Base-by-base conservation (phyloP, 2,329 filamentous ascomycete genomes). In the Fusarium redolens region DNA sequence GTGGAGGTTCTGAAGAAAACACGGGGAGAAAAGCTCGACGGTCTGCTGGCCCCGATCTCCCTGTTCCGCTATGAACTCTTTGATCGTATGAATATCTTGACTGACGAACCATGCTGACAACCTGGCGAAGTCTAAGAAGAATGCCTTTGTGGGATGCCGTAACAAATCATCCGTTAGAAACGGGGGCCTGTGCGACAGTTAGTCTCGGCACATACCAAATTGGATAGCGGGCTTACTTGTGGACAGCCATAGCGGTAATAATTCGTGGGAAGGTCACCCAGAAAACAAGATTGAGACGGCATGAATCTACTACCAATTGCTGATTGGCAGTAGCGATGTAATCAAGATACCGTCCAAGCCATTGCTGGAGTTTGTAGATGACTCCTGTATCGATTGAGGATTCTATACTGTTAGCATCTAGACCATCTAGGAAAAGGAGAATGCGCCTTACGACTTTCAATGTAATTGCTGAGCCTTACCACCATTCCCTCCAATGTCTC, bases 231-330 rank as follows among this genome's bases (percentile, higher is more conserved):
- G 77, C 84, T 71, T 81, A 87, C 86, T 82, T 85, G 63, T 84
- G 81, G 38, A 60, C 71, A 37, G 68, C 65, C 43, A 82, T 71
- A 31, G 79, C 74, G 11, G 71, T 55, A 22, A 89, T 81, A 14
- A 91, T 73, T 0, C 87, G 85, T 1, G 89, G 88, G 31, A 91
- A 82, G 5, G 78, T 68, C 37, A 78, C 71, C 89, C 89, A 92
- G 71, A 91, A 87, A 7, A 81, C 75, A 38, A 78, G 81, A 64
- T 90, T 81, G 37, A 81, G 80, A 20, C 78, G 79, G 61, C 84
- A 86, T 4, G 85, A 84, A 31, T 85, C 81, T n/a, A 84, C 77
- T 10, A 85, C 81, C 6, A 76, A 74, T 15, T 81, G 77, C 30
- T 79, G 75, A 7, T 82, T 75, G 22, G 81, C 80, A 25, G 75